A percentile compares a stretch with the other conserved stretches of the same genome.
phyloP scores from a whole-genome alignment of 2,329 filamentous ascomycete species.

The Neonectria neomacrospora region DNA sequence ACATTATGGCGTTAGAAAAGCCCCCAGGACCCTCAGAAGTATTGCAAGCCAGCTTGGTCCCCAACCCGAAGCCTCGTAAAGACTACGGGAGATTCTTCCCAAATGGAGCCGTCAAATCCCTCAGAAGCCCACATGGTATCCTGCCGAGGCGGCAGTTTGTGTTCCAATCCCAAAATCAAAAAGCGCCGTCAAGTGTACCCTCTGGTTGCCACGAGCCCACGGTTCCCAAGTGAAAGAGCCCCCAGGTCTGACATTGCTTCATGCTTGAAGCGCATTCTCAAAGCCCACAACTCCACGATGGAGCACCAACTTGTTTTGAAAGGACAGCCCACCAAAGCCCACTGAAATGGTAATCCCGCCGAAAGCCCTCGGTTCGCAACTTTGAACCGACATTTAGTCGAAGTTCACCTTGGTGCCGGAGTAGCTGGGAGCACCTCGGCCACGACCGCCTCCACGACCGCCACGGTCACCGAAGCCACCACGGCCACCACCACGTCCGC shows the following conservation, averaged over 20 bases:
- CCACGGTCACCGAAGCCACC: slow-evolving; percentile 61
- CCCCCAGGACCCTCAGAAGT: slow-evolving; percentile 54
- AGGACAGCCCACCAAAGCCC: slow-evolving; percentile 67
- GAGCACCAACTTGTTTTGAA: slow-evolving; percentile 56
- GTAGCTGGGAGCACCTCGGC: slow-evolving; percentile 56
- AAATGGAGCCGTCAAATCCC: slow-evolving; percentile 53
- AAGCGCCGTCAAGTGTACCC: slow-evolving; percentile 40
- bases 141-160: slow-evolving; percentile 39
- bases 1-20: slow-evolving; percentile 43
- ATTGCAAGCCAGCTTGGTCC: slow-evolving; percentile 50
- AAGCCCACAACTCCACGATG: slow-evolving; percentile 61
- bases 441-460: slow-evolving; percentile 63
- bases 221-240: slow-evolving; percentile 57
- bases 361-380: slow-evolving; percentile 57
- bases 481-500: slow-evolving; percentile 57
- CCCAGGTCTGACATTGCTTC: slow-evolving; percentile 66
- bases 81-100: slow-evolving; percentile 43
- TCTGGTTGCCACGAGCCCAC: slow-evolving; percentile 53
- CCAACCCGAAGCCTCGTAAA: slow-evolving; percentile 34
- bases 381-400: slow-evolving; percentile 54
- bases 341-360: slow-evolving; percentile 54
- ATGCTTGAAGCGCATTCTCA: slow-evolving; percentile 59
- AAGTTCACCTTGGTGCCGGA: slow-evolving; percentile 84
- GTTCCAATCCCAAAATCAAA: slow-evolving; percentile 48
- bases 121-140: slow-evolving; percentile 53